Conservation (phyloP, 169 alveolate species). For the Eimeria tenella region DNA sequence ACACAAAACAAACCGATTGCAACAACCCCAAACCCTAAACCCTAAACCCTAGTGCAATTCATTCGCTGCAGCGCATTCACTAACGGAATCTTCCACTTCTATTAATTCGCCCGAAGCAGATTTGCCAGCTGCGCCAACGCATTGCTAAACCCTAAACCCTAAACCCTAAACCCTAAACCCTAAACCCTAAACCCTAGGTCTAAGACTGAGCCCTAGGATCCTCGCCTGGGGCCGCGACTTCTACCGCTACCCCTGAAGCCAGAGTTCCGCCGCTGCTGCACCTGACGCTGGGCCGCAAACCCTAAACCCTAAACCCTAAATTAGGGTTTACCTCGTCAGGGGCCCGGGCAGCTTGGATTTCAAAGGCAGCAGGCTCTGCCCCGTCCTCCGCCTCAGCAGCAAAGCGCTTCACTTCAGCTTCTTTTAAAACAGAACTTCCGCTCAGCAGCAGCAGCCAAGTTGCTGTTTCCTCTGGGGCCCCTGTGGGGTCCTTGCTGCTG, state of each 20-base stretch:
- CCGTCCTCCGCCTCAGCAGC: neutral
- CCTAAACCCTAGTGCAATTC: neutral
- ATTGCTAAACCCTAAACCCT: neutral
- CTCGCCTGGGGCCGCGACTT: neutral
- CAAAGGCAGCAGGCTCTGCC: neutral
- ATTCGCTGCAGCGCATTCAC: no score
- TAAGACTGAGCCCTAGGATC: neutral
- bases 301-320: neutral
- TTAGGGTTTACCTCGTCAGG: constrained; percentile 7
- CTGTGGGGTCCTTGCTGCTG: neutral
- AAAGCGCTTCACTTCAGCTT: constrained; percentile 10
- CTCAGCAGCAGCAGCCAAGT: constrained; percentile 40
- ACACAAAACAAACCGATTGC: neutral
- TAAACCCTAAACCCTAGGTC: neutral
- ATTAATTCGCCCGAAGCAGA: no score
- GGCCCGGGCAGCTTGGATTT: neutral
- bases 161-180: constrained; percentile 8
- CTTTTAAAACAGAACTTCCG: neutral
- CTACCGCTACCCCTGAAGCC: neutral
- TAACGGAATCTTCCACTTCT: no score
- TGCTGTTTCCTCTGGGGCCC: constrained; percentile 11
- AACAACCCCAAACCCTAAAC: neutral
- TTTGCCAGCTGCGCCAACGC: no score
- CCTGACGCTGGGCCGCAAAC: neutral
- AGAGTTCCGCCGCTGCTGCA: neutral